Evolutionary conservation across 495 filamentous ascomycete genomes (phyloP), one percentile per base, ranked within the genome.

Genomic region (Hypoxylon cercidicola): DNA sequence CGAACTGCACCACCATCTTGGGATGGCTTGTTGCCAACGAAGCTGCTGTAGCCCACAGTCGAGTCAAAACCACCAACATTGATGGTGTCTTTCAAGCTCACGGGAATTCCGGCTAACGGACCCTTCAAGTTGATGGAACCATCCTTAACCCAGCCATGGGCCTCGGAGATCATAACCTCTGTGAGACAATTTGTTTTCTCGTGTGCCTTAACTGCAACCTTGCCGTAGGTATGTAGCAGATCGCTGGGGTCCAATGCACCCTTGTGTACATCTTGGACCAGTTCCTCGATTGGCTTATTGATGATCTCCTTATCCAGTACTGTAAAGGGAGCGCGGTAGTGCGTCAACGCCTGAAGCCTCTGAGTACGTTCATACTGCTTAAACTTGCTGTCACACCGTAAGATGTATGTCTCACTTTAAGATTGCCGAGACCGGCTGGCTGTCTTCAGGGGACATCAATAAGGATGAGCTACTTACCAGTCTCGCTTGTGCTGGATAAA

Each of bases 101-200:
- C 81, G 0, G 95, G 95, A 57, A 98, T 90, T 13, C 95, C 95
- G 0, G 94, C 95, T 32, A 98, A 74, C 0, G 94, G 93, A 0
- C 94, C 94, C 55, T 88, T 84, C 11, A 93, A 77, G 66, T 97
- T 92, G 49, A 96, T 80, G 11, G 68, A 75, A 10, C 73, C 75
- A 48, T 88, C 78, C 8, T 75, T 61, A 7, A 88, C 77, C 92
- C 92, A 97, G n/a, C 75, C 66, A 73, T 96, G 92, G 0, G 94
- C 93, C 44, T 87, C 88, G 0, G 86, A 81, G 10, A 99, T 82
- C 75, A 98, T 82, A 34, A 98, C 81, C 79, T 99, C 95, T 0
- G 95, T 99, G 4, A 97, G 76, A 65, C 92, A 97, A 75, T 97
- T 97, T 0, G 93, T 97, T 74, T 90, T 88, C 45, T 87, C 81